Conservation (phyloP, 202 grass and related monocot species). For the Elaeis oleifera region DNA sequence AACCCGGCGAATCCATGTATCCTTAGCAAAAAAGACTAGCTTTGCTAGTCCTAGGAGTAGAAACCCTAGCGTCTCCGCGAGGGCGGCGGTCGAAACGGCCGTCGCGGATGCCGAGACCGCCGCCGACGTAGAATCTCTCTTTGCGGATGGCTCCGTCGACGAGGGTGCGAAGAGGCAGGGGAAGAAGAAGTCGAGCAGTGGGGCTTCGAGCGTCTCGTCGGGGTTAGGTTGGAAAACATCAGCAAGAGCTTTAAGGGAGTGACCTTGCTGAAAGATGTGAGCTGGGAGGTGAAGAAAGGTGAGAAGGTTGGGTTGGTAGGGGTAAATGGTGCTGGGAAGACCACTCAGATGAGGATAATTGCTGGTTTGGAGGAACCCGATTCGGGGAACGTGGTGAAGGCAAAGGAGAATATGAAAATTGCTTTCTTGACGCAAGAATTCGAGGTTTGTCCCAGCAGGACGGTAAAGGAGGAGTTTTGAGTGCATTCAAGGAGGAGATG, state of each 20-base stretch:
- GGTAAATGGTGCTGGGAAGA: constrained; percentile 92
- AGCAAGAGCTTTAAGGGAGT: constrained; percentile 77
- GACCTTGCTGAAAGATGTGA: constrained; percentile 68
- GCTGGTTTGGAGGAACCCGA: constrained; percentile 77
- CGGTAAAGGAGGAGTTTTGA: constrained; percentile 77
- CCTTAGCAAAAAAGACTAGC: not conserved
- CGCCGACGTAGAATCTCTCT: constrained; percentile 48
- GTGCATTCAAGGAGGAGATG: constrained; percentile 83
- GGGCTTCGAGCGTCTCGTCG: constrained; percentile 81
- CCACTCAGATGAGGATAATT: constrained; percentile 81
- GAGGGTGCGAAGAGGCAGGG: constrained; percentile 11
- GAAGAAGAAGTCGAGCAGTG: constrained; percentile 65
- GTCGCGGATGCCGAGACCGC: constrained; percentile 16
- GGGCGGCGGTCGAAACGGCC: constrained; percentile 14
- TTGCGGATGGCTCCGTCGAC: constrained; percentile 28
- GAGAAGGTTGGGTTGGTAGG: constrained; percentile 94
- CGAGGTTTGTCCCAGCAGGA: constrained; percentile 70
- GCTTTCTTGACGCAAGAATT: constrained; percentile 88
- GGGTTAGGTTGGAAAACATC: constrained; percentile 69
- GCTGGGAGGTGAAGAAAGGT: constrained; percentile 90
- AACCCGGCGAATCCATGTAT: constrained; percentile 27
- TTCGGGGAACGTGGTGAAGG: constrained; percentile 65
- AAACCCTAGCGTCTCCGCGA: constrained; percentile 14
- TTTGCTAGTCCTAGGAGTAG: constrained; percentile 10
- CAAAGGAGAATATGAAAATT: constrained; percentile 90